These are phyloP conservation scores for Lumnitzera littorea DNA, from an alignment of 345 rosid species.

Conservation along the genomic window DNA sequence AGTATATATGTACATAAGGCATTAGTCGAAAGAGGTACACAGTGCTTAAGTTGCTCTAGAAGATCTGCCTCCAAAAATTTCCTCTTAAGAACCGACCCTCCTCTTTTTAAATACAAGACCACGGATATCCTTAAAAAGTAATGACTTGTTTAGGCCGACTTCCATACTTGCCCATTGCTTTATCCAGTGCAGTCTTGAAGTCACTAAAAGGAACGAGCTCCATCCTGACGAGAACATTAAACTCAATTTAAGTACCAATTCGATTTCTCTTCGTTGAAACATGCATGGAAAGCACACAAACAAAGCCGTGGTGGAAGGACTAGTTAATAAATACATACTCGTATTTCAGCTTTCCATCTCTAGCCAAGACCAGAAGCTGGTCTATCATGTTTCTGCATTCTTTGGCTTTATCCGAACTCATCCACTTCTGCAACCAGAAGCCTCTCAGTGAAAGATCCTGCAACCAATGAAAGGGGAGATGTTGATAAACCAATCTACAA, in stretches of 20 bases:
- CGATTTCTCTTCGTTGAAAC: neutral
- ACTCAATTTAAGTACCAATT: neutral
- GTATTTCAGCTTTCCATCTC: conserved; percentile 69
- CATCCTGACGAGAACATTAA: conserved; percentile 32
- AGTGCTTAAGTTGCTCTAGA: neutral
- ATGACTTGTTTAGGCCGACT: conserved; percentile 88
- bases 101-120: too few relatives aligned
- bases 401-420: conserved; percentile 45
- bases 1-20: too few relatives aligned
- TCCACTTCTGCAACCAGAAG: conserved; percentile 86
- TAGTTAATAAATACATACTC: conserved; percentile 35
- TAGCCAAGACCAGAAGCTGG: conserved; percentile 52
- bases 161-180: conserved; percentile 69
- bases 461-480: conserved; percentile 1
- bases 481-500: neutral
- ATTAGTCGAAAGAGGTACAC: too few relatives aligned
- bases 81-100: too few relatives aligned
- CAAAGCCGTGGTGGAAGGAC: neutral
- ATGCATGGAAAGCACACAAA: neutral
- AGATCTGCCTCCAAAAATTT: neutral
- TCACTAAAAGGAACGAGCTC: conserved; percentile 59
- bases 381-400: conserved; percentile 73
- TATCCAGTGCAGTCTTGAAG: conserved; percentile 54
- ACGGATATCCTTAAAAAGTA: conserved; percentile 29
- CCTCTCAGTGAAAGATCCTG: conserved; percentile 90